These are phyloP conservation scores for Chenopodium album DNA, from an alignment of 148 eudicot genomes.

Conservation along the genomic window DNA sequence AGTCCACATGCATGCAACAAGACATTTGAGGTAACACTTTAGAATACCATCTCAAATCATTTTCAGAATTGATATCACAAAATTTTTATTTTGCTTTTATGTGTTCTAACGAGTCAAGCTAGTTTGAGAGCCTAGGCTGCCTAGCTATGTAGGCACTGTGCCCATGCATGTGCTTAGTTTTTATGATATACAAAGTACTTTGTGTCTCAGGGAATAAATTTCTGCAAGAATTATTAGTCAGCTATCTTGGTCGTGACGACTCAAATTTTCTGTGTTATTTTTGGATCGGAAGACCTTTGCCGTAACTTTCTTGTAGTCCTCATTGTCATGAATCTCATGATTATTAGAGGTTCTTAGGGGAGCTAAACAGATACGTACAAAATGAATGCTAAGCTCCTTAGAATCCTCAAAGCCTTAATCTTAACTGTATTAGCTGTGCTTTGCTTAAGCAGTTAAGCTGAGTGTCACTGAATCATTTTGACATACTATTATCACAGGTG, in stretches of 20 bases:
- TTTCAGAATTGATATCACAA: background rate
- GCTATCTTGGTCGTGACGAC: background rate
- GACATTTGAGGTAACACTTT: conserved; percentile 76
- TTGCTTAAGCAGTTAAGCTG: background rate
- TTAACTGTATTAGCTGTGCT: background rate
- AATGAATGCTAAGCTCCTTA: background rate
- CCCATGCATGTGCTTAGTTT: too few species aligned
- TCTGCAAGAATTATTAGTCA: background rate
- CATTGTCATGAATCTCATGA: background rate
- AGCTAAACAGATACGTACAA: background rate
- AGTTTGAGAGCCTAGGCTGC: background rate
- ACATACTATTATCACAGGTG: conserved; percentile 52
- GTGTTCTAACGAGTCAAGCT: background rate
- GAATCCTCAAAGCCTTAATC: background rate
- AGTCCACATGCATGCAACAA: conserved; percentile 88
- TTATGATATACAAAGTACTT: too few species aligned
- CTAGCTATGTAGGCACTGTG: background rate
- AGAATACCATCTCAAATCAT: background rate
- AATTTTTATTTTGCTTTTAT: background rate
- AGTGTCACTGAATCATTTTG: background rate
- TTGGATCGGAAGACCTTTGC: background rate
- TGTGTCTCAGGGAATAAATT: background rate
- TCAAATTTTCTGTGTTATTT: background rate
- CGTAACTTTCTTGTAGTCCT: background rate
- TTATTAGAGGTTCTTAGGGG: background rate